These are phyloP conservation scores for Ustilago hordei DNA, from an alignment of 1,284 basidiomycete species.

Conservation along the genomic window DNA sequence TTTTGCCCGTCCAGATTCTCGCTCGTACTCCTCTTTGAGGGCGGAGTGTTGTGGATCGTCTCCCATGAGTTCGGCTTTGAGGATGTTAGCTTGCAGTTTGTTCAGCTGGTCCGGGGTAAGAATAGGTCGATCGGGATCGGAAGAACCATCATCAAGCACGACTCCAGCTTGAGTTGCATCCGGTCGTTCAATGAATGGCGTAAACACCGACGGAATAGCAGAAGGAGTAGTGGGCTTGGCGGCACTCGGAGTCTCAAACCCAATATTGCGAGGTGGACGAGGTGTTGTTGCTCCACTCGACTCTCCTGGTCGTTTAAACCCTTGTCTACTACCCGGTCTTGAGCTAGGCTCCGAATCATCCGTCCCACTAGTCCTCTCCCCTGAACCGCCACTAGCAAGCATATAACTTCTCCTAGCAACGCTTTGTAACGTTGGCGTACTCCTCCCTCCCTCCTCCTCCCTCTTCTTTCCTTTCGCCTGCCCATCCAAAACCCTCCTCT, in stretches of 20 bases:
- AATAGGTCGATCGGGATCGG: slow-evolving; percentile 32
- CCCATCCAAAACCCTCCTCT: slow-evolving; percentile 85
- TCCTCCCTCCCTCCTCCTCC: slow-evolving; percentile 38
- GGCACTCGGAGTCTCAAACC: slow-evolving; percentile 35
- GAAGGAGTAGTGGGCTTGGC: slow-evolving; percentile 49
- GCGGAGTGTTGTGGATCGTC: slow-evolving; percentile 76
- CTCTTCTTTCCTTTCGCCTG: slow-evolving; percentile 73
- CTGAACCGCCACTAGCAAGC: slow-evolving; percentile 28
- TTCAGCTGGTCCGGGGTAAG: slow-evolving; percentile 78
- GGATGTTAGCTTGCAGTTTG: slow-evolving; percentile 89
- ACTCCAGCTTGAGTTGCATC: slow-evolving; percentile 13
- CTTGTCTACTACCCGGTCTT: slow-evolving; percentile 39
- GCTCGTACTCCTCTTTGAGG: slow-evolving; percentile 86
- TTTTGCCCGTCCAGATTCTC: slow-evolving; percentile 73
- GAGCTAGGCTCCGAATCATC: slow-evolving; percentile 13
- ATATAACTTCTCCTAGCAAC: slow-evolving; percentile 45
- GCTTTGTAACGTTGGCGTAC: slow-evolving; percentile 65
- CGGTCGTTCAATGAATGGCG: slow-evolving; percentile 30
- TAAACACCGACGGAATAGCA: slow-evolving; percentile 54
- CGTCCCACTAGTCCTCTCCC: slow-evolving; percentile 10
- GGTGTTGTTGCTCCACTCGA: slow-evolving; percentile 40
- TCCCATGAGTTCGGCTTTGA: slow-evolving; percentile 88
- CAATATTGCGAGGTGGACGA: slow-evolving; percentile 36
- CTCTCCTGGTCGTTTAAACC: slow-evolving; percentile 59
- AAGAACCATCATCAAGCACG: slow-evolving; percentile 19